A percentile compares a stretch with the other conserved stretches of the same genome.
Conservation (phyloP, 2,329 filamentous ascomycete species). For the Biscogniauxia mediterranea region DNA sequence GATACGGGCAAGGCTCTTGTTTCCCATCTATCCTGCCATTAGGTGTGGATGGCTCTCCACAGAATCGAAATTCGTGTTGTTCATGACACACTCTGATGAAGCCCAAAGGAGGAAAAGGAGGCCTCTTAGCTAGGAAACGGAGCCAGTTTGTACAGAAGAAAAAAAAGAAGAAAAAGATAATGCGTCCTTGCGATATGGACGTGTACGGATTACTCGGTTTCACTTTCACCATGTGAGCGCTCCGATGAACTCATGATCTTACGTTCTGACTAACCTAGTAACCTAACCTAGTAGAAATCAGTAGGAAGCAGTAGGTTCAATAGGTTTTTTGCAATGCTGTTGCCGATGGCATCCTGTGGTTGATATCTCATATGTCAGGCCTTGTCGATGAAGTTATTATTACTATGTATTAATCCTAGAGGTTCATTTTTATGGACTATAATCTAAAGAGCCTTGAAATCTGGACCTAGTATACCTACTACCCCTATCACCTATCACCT, state of each 20-base stretch:
- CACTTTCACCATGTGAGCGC: too few relatives aligned
- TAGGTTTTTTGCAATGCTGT: background rate
- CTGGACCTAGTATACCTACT: background rate
- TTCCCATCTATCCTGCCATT: background rate
- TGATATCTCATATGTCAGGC: background rate
- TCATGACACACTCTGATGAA: background rate
- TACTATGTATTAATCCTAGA: background rate
- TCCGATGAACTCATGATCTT: too few relatives aligned
- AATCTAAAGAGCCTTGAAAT: background rate
- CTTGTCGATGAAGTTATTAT: background rate
- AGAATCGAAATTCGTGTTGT: background rate
- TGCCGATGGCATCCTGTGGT: background rate
- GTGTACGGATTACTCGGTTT: too few relatives aligned
- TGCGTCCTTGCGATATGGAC: background rate
- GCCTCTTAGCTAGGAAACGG: background rate
- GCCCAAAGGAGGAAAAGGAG: background rate
- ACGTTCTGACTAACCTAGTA: too few relatives aligned
- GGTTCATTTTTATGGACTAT: background rate
- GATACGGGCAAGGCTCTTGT: background rate
- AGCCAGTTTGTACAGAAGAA: too few relatives aligned
- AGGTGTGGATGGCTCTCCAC: background rate
- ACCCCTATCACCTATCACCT: background rate
- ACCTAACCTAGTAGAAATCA: background rate
- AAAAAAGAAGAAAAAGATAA: background rate
- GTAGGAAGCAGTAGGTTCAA: background rate